Conservation (phyloP, 106 monocot species). For the Phalaenopsis equestris region DNA sequence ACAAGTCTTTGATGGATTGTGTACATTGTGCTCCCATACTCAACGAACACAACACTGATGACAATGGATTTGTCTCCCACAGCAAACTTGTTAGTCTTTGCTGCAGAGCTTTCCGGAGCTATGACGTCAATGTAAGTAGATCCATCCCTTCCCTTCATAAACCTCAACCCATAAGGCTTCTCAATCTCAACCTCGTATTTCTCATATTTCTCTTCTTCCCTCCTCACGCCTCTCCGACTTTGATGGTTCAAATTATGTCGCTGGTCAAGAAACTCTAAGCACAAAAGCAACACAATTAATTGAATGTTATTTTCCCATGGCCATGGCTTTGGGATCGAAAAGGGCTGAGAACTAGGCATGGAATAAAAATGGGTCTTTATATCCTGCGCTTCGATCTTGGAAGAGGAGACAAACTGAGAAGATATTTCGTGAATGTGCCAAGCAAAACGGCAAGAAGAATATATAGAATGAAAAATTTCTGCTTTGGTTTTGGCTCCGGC, state of each 20-base stretch:
- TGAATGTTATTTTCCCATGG: background rate
- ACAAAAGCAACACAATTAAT: constrained; percentile 6
- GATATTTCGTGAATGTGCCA: too few species aligned
- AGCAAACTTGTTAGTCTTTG: constrained; percentile 50
- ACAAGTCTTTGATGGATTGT: constrained; percentile 89
- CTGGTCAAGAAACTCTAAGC: constrained; percentile 30
- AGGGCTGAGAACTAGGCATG: constrained; percentile 6
- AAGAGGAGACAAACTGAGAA: constrained; percentile 23
- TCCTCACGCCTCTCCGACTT: constrained; percentile 27
- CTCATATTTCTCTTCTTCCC: constrained; percentile 38
- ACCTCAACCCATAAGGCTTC: constrained; percentile 90
- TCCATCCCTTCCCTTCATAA: constrained; percentile 75
- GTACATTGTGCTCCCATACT: constrained; percentile 91
- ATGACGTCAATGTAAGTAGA: constrained; percentile 90
- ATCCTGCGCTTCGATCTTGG: constrained; percentile 21
- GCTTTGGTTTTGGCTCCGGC: too few species aligned
- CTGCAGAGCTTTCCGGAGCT: constrained; percentile 55
- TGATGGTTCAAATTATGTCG: constrained; percentile 34
- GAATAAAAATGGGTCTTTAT: background rate
- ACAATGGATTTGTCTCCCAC: constrained; percentile 87
- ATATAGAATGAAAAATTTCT: too few species aligned
- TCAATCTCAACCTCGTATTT: constrained; percentile 75
- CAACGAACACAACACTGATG: constrained; percentile 93
- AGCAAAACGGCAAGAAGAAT: too few species aligned
- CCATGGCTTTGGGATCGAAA: background rate